Conservation (phyloP, 2,329 filamentous ascomycete species). For the Didymella segeticola region DNA sequence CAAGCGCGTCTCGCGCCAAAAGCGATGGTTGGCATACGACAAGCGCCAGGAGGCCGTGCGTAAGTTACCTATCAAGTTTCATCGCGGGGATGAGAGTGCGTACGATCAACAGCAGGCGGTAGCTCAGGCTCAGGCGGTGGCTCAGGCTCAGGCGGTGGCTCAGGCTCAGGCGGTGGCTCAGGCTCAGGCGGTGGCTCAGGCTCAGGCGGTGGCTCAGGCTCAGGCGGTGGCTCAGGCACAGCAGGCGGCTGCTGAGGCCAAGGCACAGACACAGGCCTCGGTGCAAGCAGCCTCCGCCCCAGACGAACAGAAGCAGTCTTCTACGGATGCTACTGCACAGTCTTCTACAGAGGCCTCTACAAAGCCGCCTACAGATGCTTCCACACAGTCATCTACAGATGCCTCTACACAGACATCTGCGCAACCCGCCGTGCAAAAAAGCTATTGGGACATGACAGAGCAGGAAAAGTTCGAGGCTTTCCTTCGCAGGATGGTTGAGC, state of each 20-base stretch:
- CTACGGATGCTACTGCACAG: neutral
- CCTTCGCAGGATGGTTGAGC: constrained; percentile 13
- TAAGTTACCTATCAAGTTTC: neutral
- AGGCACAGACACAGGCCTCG: neutral
- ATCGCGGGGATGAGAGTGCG: constrained; percentile 3
- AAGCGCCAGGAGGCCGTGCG: neutral
- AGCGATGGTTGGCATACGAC: constrained; percentile 17
- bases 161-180: neutral
- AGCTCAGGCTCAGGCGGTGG: neutral
- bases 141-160: neutral
- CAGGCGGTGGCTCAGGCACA: too few species aligned
- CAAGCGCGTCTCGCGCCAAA: constrained; percentile 9
- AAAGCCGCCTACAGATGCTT: too few species aligned
- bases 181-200: neutral
- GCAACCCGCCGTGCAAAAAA: neutral
- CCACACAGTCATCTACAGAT: neutral
- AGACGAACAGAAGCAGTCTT: neutral
- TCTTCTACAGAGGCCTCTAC: too few species aligned
- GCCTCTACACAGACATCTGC: neutral
- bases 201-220: neutral
- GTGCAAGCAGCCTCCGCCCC: neutral
- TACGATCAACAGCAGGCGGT: constrained; percentile 1
- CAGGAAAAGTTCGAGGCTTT: constrained; percentile 10
- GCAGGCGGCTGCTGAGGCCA: too few species aligned
- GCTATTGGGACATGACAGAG: constrained; percentile 3